Percentiles rank a stretch among this genome's conserved stretches.
Evolutionary conservation across 1,284 basidiomycete genomes (phyloP).

Genomic region (Apiotrichum gamsii): DNA sequence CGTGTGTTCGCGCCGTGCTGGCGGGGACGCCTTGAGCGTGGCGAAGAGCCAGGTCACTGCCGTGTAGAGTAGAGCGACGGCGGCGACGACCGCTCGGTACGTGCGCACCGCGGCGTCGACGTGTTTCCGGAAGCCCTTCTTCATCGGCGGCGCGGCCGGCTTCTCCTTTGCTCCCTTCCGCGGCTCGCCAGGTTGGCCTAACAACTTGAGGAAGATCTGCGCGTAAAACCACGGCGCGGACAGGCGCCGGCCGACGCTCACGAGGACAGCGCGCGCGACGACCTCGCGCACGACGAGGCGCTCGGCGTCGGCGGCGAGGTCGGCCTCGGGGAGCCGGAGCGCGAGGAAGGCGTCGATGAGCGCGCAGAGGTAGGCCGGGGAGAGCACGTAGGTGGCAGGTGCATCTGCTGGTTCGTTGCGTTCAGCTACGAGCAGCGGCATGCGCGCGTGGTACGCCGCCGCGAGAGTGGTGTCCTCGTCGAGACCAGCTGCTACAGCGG

Average conservation of each 20-base stretch:
- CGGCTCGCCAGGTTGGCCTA: not conserved
- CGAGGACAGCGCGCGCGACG: constrained; percentile 45
- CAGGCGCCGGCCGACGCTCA: constrained; percentile 35
- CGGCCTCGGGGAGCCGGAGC: constrained; percentile 35
- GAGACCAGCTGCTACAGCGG: not conserved
- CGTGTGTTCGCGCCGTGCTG: constrained; percentile 4
- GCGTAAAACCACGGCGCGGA: constrained; percentile 47
- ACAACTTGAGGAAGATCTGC: constrained; percentile 13
- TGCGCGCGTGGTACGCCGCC: constrained; percentile 30
- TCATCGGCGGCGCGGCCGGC: too few relatives aligned
- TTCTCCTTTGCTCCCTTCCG: not conserved
- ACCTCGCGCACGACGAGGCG: constrained; percentile 47
- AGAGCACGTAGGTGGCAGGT: constrained; percentile 18
- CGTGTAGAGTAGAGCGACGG: constrained; percentile 9
- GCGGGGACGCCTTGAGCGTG: constrained; percentile 9
- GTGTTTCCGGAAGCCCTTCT: too few relatives aligned
- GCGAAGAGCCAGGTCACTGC: constrained; percentile 10
- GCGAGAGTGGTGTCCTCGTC: not conserved
- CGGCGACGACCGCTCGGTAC: not conserved
- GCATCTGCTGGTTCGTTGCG: not conserved
- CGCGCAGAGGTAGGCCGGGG: constrained; percentile 41
- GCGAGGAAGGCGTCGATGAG: constrained; percentile 43
- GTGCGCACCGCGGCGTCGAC: not conserved
- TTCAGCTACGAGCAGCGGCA: constrained; percentile 19
- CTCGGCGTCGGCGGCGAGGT: constrained; percentile 42